Evolutionary conservation across 495 filamentous ascomycete species (phyloP).

Genomic region (Stereocaulon alpinum): DNA sequence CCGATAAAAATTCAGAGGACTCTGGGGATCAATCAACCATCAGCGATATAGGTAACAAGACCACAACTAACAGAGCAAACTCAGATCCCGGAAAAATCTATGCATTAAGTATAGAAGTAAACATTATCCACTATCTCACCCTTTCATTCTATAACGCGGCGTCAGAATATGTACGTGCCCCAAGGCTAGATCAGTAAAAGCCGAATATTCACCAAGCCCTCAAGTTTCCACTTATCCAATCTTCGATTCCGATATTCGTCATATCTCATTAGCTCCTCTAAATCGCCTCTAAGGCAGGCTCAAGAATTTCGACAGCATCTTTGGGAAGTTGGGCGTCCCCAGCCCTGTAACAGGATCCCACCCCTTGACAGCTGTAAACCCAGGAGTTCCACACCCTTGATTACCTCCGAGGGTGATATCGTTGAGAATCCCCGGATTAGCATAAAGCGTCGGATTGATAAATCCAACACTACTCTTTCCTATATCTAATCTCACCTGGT

Average conservation of each 20-base stretch:
- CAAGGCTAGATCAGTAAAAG: too few relatives aligned
- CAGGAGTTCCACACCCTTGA: conserved; percentile 44
- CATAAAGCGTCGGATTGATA: conserved; percentile 52
- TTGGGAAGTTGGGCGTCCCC: conserved; percentile 46
- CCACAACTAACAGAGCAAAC: too few relatives aligned
- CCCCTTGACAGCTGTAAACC: conserved; percentile 42
- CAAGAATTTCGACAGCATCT: conserved; percentile 40
- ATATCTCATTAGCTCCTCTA: background rate
- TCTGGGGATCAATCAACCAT: too few relatives aligned
- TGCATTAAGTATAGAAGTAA: too few relatives aligned
- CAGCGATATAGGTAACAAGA: too few relatives aligned
- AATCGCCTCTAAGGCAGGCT: conserved; percentile 6
- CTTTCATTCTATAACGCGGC: too few relatives aligned
- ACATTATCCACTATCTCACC: too few relatives aligned
- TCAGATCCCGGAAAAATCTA: too few relatives aligned
- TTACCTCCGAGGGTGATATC: conserved; percentile 54
- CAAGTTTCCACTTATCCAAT: background rate
- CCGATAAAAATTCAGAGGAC: too few relatives aligned
- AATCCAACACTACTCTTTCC: conserved; percentile 51
- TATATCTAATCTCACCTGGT: conserved; percentile 47
- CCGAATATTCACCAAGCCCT: background rate
- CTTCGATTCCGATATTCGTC: too few relatives aligned
- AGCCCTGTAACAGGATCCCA: conserved; percentile 60
- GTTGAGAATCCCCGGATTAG: conserved; percentile 48
- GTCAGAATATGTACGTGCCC: too few relatives aligned